A percentile compares a stretch with the other conserved stretches of the same genome.
Conservation (phyloP, 495 filamentous ascomycete genomes). For the Aspergillus sclerotiicarbonarius region DNA sequence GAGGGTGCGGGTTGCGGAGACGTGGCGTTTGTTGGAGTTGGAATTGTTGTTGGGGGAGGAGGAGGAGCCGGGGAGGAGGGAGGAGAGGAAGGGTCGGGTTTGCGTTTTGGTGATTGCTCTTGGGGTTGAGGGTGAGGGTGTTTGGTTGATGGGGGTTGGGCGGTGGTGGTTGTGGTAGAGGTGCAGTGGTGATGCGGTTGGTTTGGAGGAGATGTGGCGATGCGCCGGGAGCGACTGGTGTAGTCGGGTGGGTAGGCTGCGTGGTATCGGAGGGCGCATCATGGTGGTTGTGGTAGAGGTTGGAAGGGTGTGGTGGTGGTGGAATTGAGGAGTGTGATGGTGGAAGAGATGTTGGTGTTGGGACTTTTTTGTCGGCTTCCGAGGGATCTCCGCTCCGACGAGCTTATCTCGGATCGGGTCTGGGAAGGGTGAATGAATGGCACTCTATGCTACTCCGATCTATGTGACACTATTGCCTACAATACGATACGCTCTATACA, state of each 20-base stretch:
- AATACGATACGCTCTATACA: neutral
- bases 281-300: neutral
- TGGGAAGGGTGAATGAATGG: too few relatives aligned
- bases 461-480: neutral
- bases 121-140: neutral
- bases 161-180: neutral
- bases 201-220: conserved; percentile 1
- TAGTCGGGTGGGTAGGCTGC: neutral
- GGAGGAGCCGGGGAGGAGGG: conserved; percentile 30
- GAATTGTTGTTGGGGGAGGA: conserved; percentile 25
- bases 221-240: neutral
- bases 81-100: conserved; percentile 34
- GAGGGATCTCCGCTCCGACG: neutral
- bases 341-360: neutral
- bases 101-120: conserved; percentile 11
- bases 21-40: conserved; percentile 39
- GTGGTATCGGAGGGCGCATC: neutral
- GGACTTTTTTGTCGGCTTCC: conserved; percentile 2
- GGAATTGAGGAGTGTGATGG: neutral
- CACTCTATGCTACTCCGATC: too few relatives aligned
- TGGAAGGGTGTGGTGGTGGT: neutral
- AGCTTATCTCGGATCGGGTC: neutral
- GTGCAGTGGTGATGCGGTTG: conserved; percentile 10
- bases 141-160: neutral
- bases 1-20: conserved; percentile 74